phyloP scores from a whole-genome alignment of 2,329 filamentous ascomycete genomes.

The Trichophyton equinum region DNA sequence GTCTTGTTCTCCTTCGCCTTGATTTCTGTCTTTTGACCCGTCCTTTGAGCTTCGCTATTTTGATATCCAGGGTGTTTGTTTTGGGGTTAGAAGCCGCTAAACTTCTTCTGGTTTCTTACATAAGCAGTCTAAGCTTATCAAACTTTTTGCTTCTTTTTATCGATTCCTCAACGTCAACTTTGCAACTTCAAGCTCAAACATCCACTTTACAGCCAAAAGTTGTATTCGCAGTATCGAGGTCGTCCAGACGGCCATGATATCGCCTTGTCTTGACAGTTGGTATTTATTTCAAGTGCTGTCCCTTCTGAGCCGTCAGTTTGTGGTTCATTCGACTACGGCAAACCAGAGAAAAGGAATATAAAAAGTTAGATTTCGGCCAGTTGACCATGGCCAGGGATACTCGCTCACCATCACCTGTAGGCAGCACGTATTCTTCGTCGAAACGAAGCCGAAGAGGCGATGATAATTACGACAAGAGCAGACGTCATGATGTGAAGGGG shows the following conservation, averaged over 20 bases:
- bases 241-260: background rate
- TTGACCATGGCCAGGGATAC: conserved; percentile 48
- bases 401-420: conserved; percentile 89
- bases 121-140: background rate
- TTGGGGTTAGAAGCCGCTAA: background rate
- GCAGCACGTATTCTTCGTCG: conserved; percentile 64
- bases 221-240: background rate
- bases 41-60: background rate
- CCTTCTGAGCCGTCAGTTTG: background rate
- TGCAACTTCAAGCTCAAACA: background rate
- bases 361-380: conserved; percentile 34
- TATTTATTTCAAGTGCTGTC: background rate
- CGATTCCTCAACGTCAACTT: background rate
- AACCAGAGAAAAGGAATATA: background rate
- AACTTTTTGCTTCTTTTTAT: background rate
- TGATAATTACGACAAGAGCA: conserved; percentile 40
- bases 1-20: background rate
- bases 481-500: conserved; percentile 39
- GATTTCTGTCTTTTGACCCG: too few species aligned
- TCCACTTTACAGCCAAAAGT: background rate
- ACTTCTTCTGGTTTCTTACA: background rate
- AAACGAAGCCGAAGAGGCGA: conserved; percentile 48
- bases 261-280: background rate
- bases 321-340: background rate
- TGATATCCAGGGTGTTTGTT: background rate